phyloP scores from a whole-genome alignment of 1,284 basidiomycete species.

The Papiliotrema flavescens region DNA sequence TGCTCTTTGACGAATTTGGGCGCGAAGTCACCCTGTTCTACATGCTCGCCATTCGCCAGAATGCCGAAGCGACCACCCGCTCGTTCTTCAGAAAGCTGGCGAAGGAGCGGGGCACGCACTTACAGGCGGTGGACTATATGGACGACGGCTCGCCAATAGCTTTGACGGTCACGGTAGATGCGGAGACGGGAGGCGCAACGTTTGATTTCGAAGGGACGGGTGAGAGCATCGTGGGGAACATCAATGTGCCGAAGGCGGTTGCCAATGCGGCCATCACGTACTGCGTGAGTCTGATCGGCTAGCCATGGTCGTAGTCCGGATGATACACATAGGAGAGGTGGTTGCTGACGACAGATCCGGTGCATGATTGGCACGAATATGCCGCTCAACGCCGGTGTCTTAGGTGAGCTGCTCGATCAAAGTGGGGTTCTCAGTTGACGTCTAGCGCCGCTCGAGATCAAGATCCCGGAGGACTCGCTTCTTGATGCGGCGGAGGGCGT shows the following conservation, averaged over 20 bases:
- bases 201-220: conserved; percentile 87
- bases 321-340: too few relatives aligned
- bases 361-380: conserved; percentile 59
- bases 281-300: conserved; percentile 51
- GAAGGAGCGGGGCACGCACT: conserved; percentile 54
- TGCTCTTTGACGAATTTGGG: conserved; percentile 7
- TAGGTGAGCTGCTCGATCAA: conserved; percentile 34
- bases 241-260: conserved; percentile 82
- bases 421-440: too few relatives aligned
- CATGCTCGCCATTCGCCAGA: conserved; percentile 67
- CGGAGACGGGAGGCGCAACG: conserved; percentile 65
- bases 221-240: conserved; percentile 80
- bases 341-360: neutral
- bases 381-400: conserved; percentile 83
- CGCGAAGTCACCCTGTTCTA: conserved; percentile 48
- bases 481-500: conserved; percentile 69
- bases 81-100: conserved; percentile 70
- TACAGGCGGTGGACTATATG: conserved; percentile 13
- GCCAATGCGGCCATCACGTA: conserved; percentile 92
- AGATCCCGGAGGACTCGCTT: conserved; percentile 72
- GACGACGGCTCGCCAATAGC: conserved; percentile 84
- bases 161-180: conserved; percentile 74
- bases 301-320: too few relatives aligned
- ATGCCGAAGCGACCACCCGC: conserved; percentile 82
- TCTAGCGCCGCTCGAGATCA: conserved; percentile 50